Base-by-base conservation (phyloP, 1,284 basidiomycete species). In the Ceratobasidium sp. region DNA sequence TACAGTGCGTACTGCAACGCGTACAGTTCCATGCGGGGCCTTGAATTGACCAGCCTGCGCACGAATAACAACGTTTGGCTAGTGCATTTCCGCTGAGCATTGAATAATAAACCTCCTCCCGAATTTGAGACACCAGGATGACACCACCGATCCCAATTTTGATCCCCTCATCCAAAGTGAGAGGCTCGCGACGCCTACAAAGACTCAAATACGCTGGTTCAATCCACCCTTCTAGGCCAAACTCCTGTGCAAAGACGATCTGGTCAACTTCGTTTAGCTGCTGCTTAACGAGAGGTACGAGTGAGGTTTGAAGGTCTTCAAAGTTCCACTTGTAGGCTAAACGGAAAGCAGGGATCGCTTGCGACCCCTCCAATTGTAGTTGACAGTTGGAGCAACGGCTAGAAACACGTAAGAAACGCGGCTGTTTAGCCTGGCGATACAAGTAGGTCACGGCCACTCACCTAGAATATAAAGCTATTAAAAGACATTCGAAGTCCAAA, bases 261-360 rank as follows among this genome's bases (percentile, higher is more conserved):
- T 71, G 60, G 42, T 77, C 79, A 46, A 75, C 53, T 15, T 75
- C 72, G 46, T 46, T 53, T 10, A 75, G 61, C 18, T 40, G 3
- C 26, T 64, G 64, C 26, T 75, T 61, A n/a, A 61, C 72, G 20
- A 78, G 23, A 39, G 60, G 51, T 20, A 77, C 15, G 0, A 66
- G 58, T n/a, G 46, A 75, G 18, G 39, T 42, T 23, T 76, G 76
- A 23, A 79, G 61, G 39, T 44, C 46, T 23, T 55, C 49, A 23
- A 79, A 79, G 49, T 73, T 77, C 79, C 79, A 79, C 79, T 77
- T 79, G 28, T 77, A 78, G 6, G 79, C 56, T 26, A 79, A 55
- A 33, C 77, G 79, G 23, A 79, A 77, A 1, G 76, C 76, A 46
- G 79, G 71, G 2, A 73, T 73, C 12, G 66, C 66, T 28, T 64